A percentile compares a stretch with the other conserved stretches of the same genome.
These are phyloP conservation scores for Cryphonectria japonica DNA, from an alignment of 2,329 filamentous ascomycete genomes.

Conservation along the genomic window DNA sequence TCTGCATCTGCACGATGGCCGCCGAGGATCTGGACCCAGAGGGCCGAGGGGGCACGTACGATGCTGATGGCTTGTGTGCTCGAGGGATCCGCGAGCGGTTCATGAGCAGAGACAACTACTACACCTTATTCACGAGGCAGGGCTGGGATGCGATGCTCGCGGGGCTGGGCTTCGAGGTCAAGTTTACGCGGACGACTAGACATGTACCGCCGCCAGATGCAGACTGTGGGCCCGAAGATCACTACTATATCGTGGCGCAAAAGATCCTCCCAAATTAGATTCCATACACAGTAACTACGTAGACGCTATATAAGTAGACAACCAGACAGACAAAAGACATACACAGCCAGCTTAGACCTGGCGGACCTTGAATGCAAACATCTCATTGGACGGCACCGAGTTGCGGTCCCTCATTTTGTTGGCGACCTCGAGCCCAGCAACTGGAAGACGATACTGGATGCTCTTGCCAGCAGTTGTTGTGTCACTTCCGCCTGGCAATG, in stretches of 20 bases:
- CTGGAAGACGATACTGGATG: slow-evolving; percentile 64
- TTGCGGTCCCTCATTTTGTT: slow-evolving; percentile 53
- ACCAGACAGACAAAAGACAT: neutral
- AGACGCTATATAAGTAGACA: neutral
- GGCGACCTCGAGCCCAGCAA: slow-evolving; percentile 58
- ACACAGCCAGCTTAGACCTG: slow-evolving; percentile 28
- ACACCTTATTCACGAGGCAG: slow-evolving; percentile 13
- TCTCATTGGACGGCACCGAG: slow-evolving; percentile 57
- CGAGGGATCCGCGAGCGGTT: slow-evolving; percentile 14
- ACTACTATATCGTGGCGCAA: slow-evolving; percentile 13
- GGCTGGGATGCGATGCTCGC: slow-evolving; percentile 12
- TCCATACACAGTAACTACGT: neutral
- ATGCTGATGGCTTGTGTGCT: slow-evolving; percentile 12
- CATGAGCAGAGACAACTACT: slow-evolving; percentile 13
- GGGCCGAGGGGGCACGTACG: slow-evolving; percentile 7
- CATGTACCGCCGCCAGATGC: slow-evolving; percentile 15
- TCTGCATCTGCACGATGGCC: slow-evolving; percentile 25
- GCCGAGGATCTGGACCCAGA: slow-evolving; percentile 18
- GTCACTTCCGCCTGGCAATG: slow-evolving; percentile 44
- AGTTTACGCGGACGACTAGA: neutral
- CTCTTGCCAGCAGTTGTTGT: slow-evolving; percentile 39
- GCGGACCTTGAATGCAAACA: slow-evolving; percentile 48
- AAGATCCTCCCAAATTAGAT: neutral
- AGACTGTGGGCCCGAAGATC: slow-evolving; percentile 5
- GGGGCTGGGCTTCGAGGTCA: slow-evolving; percentile 1